These are phyloP conservation scores for Cnidoscolus chayamansa DNA, from an alignment of 441 rosid genomes.

Conservation along the genomic window DNA sequence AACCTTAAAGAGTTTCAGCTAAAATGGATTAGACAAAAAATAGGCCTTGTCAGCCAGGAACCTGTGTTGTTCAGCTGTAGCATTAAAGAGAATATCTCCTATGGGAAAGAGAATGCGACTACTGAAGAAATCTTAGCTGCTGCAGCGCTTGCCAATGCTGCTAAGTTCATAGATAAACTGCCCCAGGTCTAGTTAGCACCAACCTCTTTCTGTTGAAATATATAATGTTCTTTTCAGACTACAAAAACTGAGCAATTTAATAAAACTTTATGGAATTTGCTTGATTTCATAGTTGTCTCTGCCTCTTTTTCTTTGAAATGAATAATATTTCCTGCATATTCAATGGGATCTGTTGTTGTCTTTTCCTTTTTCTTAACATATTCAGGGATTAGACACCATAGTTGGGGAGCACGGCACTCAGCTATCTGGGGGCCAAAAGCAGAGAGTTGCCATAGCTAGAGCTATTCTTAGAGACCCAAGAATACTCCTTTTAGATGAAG, in stretches of 20 bases:
- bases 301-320: background rate
- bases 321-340: background rate
- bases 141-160: slow-evolving; percentile 57
- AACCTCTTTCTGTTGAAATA: background rate
- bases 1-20: slow-evolving; percentile 56
- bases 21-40: slow-evolving; percentile 63
- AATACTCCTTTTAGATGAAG: slow-evolving; percentile 65
- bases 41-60: slow-evolving; percentile 75
- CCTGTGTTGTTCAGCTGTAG: slow-evolving; percentile 57
- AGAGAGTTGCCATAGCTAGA: slow-evolving; percentile 70
- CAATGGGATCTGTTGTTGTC: background rate
- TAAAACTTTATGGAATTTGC: background rate
- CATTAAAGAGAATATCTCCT: slow-evolving; percentile 55
- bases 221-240: background rate
- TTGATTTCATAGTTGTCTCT: background rate
- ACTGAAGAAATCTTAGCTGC: slow-evolving; percentile 56
- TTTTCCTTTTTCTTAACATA: background rate
- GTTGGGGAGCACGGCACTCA: slow-evolving; percentile 76
- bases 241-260: background rate
- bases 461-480: slow-evolving; percentile 62
- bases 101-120: slow-evolving; percentile 62
- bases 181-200: slow-evolving; percentile 43
- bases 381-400: slow-evolving; percentile 62
- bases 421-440: slow-evolving; percentile 76
- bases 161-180: slow-evolving; percentile 57